A percentile compares a stretch with the other conserved stretches of the same genome.
Conservation (phyloP, 768 basidiomycete species). For the Boletus patriciae region DNA sequence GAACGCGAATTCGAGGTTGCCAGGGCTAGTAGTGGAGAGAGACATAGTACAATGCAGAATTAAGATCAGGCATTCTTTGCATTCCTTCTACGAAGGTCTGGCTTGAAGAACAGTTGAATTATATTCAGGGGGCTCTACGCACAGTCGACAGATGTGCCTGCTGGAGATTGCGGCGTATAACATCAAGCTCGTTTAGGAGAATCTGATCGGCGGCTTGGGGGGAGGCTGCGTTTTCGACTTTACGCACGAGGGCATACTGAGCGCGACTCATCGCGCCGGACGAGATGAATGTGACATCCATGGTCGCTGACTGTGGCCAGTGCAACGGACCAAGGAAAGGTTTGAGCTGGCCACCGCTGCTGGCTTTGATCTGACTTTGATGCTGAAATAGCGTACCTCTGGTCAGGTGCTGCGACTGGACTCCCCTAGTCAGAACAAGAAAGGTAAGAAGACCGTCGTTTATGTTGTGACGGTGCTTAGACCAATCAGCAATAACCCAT, state of each 20-base stretch:
- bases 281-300: conserved; percentile 78
- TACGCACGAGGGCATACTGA: conserved; percentile 75
- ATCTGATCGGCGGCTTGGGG: conserved; percentile 59
- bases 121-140: conserved; percentile 30
- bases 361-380: background rate
- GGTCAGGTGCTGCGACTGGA: conserved; percentile 12
- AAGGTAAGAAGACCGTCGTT: background rate
- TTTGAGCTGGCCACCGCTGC: background rate
- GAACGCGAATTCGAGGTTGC: conserved; percentile 69
- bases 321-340: background rate
- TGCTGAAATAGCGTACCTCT: conserved; percentile 16
- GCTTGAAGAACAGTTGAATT: conserved; percentile 7
- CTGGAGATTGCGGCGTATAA: conserved; percentile 53
- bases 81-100: conserved; percentile 48
- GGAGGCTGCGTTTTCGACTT: conserved; percentile 62
- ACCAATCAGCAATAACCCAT: conserved; percentile 4
- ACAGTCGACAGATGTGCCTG: conserved; percentile 54
- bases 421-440: background rate
- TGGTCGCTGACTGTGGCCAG: conserved; percentile 27
- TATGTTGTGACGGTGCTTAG: background rate
- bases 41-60: conserved; percentile 68
- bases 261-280: conserved; percentile 76
- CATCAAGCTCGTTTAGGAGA: conserved; percentile 57
- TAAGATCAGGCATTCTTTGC: conserved; percentile 65
- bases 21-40: conserved; percentile 40